These are phyloP conservation scores for Chimonanthus salicifolius DNA, from an alignment of 164 flowering plant genomes.

Conservation along the genomic window DNA sequence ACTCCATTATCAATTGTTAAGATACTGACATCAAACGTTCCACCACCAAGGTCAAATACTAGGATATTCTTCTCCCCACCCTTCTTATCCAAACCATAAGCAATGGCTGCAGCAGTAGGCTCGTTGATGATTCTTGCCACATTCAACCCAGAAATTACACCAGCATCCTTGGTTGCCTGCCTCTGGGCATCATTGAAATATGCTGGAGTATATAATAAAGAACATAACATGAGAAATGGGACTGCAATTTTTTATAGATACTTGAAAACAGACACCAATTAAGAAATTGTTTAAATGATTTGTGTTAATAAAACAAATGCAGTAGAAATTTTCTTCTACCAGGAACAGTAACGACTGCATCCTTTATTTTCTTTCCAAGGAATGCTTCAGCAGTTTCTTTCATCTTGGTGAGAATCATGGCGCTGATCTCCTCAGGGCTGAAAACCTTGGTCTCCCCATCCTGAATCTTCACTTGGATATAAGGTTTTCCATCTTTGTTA, in stretches of 20 bases:
- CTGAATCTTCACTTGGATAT: slow-evolving; percentile 66
- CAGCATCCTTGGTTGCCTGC: slow-evolving; percentile 96
- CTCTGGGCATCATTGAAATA: slow-evolving; percentile 95
- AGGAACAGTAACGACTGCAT: slow-evolving; percentile 92
- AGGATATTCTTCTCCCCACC: slow-evolving; percentile 96
- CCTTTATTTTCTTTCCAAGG: slow-evolving; percentile 93
- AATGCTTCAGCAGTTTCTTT: slow-evolving; percentile 95
- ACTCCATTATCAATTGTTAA: slow-evolving; percentile 91
- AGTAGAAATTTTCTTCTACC: slow-evolving; percentile 30
- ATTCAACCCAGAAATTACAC: slow-evolving; percentile 84
- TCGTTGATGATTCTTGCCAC: slow-evolving; percentile 90
- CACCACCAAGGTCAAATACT: slow-evolving; percentile 94
- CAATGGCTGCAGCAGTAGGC: slow-evolving; percentile 94
- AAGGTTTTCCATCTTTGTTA: slow-evolving; percentile 88
- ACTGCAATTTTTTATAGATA: not conserved
- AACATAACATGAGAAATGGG: not conserved
- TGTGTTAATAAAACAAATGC: no score
- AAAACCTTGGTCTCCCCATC: slow-evolving; percentile 83
- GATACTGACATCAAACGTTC: slow-evolving; percentile 92
- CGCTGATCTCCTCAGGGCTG: slow-evolving; percentile 92
- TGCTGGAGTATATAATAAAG: slow-evolving; percentile 34
- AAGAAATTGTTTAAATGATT: no score
- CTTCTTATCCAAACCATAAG: slow-evolving; percentile 90
- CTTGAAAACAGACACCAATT: not conserved
- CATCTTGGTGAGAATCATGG: slow-evolving; percentile 84